These are phyloP conservation scores for Aurinia saxatilis DNA, from an alignment of 345 rosid genomes.

Conservation along the genomic window DNA sequence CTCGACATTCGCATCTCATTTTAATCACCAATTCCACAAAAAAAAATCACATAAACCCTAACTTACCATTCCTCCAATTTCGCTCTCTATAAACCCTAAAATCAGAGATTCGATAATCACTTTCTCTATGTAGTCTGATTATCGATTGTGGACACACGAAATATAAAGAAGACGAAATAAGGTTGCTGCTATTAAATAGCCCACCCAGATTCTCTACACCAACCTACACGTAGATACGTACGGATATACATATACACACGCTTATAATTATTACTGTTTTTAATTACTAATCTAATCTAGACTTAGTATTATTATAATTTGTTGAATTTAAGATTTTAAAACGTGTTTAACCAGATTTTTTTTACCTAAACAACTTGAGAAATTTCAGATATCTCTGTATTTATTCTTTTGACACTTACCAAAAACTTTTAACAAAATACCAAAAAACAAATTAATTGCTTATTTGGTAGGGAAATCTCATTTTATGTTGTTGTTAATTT, in stretches of 20 bases:
- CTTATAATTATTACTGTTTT: not conserved
- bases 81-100: slow-evolving; percentile 15
- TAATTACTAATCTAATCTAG: not conserved
- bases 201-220: slow-evolving; percentile 15
- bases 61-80: slow-evolving; percentile 27
- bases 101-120: slow-evolving; percentile 10
- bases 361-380: not conserved
- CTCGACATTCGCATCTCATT: slow-evolving; percentile 26
- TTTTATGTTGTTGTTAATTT: not conserved
- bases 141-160: not conserved
- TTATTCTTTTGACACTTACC: no score
- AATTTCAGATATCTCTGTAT: not conserved
- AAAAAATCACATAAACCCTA: slow-evolving; percentile 13
- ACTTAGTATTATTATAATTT: not conserved
- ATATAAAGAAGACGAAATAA: not conserved
- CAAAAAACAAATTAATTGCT: not conserved
- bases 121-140: not conserved
- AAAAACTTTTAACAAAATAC: no score
- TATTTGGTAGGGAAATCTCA: not conserved
- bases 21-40: no score
- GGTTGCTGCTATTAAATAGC: slow-evolving; percentile 5
- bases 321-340: not conserved
- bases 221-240: slow-evolving; percentile 23
- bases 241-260: not conserved
- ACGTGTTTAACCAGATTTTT: not conserved